phyloP scores from a whole-genome alignment of 2,329 filamentous ascomycete species.

The Colletotrichum sublineola region DNA sequence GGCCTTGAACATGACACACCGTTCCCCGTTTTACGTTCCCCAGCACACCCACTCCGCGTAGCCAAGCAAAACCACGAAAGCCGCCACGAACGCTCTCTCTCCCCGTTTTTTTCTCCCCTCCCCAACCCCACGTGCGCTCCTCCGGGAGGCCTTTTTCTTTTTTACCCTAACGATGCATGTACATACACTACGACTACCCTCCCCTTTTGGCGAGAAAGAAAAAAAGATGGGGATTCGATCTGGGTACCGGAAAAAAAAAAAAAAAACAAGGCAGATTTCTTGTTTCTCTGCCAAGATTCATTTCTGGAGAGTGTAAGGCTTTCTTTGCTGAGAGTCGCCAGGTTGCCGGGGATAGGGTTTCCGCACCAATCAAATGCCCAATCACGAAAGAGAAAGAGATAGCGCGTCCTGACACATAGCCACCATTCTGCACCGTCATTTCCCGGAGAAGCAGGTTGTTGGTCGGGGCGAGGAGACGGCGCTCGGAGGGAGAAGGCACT shows the following conservation, averaged over 20 bases:
- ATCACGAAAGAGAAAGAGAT: background rate
- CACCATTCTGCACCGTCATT: background rate
- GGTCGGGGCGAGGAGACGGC: conserved; percentile 2
- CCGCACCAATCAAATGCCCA: background rate
- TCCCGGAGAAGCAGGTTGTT: background rate
- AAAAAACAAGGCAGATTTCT: background rate
- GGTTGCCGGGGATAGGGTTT: background rate
- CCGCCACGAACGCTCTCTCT: background rate
- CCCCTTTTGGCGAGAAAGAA: too few relatives aligned
- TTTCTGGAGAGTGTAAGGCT: background rate
- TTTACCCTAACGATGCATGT: too few relatives aligned
- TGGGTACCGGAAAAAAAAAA: background rate
- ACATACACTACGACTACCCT: too few relatives aligned
- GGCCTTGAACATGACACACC: conserved; percentile 36
- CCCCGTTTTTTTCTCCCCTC: background rate
- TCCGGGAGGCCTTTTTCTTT: conserved; percentile 6
- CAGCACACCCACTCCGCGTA: conserved; percentile 30
- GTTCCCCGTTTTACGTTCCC: conserved; percentile 23
- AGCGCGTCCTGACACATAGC: conserved; percentile 16
- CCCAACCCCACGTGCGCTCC: conserved; percentile 16
- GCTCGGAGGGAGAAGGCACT: background rate
- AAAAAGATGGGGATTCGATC: too few relatives aligned
- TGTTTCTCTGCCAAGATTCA: conserved; percentile 1
- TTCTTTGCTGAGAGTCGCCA: background rate
- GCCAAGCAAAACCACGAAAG: background rate